phyloP scores from a whole-genome alignment of 176 grass and related monocot species.

The Tillandsia fasciculata region DNA sequence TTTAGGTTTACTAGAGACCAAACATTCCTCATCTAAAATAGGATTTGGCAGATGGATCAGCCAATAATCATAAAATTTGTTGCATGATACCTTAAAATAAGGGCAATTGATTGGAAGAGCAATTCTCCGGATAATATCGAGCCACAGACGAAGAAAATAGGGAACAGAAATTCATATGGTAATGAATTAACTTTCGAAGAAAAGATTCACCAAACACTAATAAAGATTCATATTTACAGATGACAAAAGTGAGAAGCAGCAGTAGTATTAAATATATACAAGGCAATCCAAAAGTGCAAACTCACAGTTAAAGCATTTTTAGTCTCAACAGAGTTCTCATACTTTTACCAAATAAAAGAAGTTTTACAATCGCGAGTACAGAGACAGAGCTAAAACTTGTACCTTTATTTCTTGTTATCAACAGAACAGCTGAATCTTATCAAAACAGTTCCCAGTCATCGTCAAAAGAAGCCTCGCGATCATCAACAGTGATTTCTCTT shows the following conservation, averaged over 20 bases:
- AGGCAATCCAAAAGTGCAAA: background rate
- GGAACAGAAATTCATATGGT: no score
- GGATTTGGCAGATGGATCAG: no score
- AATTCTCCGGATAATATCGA: no score
- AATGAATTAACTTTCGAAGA: no score
- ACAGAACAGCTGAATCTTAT: background rate
- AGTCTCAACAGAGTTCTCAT: background rate
- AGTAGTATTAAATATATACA: background rate
- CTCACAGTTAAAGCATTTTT: background rate
- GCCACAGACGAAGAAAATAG: no score
- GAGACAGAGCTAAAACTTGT: background rate
- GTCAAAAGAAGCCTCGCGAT: slow-evolving; percentile 15
- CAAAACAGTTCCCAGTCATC: slow-evolving; percentile 42
- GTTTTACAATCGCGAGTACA: background rate
- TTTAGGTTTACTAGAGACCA: no score
- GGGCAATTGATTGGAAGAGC: no score
- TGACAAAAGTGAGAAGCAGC: background rate
- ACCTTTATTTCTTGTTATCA: background rate
- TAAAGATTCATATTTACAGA: background rate
- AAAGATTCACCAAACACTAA: background rate
- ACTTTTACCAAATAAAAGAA: no score
- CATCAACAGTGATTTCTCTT: slow-evolving; percentile 6
- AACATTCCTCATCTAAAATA: no score
- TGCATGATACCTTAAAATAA: no score
- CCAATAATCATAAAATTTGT: no score